Evolutionary conservation across 2,329 filamentous ascomycete species (phyloP).

Genomic region (Pezizomycotina sp.): DNA sequence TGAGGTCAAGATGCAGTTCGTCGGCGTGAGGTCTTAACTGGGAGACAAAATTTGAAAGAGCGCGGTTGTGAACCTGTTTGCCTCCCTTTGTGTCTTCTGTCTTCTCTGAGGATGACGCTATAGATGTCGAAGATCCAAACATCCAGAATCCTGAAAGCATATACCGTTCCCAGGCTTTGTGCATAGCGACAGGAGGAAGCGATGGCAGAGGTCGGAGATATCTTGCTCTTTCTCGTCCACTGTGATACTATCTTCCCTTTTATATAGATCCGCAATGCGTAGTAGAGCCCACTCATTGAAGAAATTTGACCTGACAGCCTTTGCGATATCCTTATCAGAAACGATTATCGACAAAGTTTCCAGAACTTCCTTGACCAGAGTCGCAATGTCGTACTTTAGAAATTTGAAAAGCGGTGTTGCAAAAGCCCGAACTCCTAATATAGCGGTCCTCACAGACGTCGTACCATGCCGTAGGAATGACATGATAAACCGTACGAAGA

Average conservation of each 20-base stretch:
- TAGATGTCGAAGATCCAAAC: conserved; percentile 43
- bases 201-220: conserved; percentile 54
- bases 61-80: conserved; percentile 63
- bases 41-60: conserved; percentile 61
- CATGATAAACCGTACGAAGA: conserved; percentile 66
- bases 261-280: conserved; percentile 56
- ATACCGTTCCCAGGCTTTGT: conserved; percentile 58
- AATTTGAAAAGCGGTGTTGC: conserved; percentile 56
- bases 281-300: conserved; percentile 59
- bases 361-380: conserved; percentile 59
- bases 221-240: conserved; percentile 35
- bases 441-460: conserved; percentile 59
- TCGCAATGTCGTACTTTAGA: conserved; percentile 60
- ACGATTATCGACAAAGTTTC: conserved; percentile 54
- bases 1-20: conserved; percentile 61
- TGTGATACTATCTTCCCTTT: conserved; percentile 35
- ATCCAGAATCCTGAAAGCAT: conserved; percentile 59
- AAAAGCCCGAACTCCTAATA: conserved; percentile 58
- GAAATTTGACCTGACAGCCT: conserved; percentile 56
- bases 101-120: conserved; percentile 31
- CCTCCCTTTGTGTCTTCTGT: conserved; percentile 43
- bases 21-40: conserved; percentile 70
- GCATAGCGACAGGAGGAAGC: conserved; percentile 59
- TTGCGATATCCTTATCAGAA: conserved; percentile 54
- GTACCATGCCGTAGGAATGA: conserved; percentile 64